phyloP scores from a whole-genome alignment of 192 early-diverging fungal genomes.

The Coemansia erecta region DNA sequence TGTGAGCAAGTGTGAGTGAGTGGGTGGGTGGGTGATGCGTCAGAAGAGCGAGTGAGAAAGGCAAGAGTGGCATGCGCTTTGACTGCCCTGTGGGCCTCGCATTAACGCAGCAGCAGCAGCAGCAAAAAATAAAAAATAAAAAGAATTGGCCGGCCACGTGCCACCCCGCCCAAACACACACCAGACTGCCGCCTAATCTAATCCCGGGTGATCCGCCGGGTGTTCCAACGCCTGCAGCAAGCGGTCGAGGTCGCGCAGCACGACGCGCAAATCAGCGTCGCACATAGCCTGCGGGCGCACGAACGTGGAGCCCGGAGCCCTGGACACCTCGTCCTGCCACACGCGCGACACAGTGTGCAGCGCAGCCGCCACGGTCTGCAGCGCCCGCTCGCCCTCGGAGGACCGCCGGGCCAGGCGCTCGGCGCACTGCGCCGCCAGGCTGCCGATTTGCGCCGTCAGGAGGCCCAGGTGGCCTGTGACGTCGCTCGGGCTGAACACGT shows the following conservation, averaged over 20 bases:
- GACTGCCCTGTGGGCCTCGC: too few relatives aligned
- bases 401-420: conserved; percentile 16
- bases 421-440: conserved; percentile 42
- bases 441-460: conserved; percentile 33
- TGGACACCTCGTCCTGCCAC: conserved; percentile 44
- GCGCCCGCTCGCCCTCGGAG: background rate
- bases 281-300: conserved; percentile 13
- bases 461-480: conserved; percentile 22
- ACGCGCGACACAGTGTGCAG: conserved; percentile 27
- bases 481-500: conserved; percentile 12
- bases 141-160: too few relatives aligned
- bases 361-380: conserved; percentile 16
- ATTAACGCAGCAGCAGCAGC: too few relatives aligned
- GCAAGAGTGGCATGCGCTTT: too few relatives aligned
- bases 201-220: too few relatives aligned
- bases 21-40: background rate
- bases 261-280: conserved; percentile 20
- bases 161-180: background rate
- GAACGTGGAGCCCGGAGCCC: conserved; percentile 7
- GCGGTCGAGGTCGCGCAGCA: conserved; percentile 26
- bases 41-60: background rate
- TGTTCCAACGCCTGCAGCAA: conserved; percentile 1
- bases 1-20: background rate
- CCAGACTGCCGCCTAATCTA: background rate
- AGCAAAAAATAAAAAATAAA: background rate